Evolutionary conservation across 164 flowering plant species (phyloP).

Genomic region (Annona squamosa): DNA sequence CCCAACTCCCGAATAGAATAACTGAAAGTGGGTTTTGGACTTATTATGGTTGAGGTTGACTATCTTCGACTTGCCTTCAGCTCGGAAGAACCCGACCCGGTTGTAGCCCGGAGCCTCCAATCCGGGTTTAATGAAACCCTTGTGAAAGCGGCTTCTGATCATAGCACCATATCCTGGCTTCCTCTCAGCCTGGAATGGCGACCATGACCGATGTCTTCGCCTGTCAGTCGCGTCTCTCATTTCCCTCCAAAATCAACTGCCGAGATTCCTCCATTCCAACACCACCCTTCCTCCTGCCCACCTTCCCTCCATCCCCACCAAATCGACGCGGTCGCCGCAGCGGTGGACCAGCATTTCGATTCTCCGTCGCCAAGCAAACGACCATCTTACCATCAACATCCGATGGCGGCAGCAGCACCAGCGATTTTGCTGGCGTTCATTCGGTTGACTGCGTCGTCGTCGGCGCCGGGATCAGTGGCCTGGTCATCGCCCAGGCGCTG

Average conservation of each 20-base stretch:
- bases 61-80: too few species aligned
- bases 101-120: neutral
- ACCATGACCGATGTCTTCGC: slow-evolving; percentile 12
- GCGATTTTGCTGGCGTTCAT: neutral
- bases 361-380: slow-evolving; percentile 24
- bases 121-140: neutral
- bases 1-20: too few species aligned
- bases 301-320: neutral
- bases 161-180: neutral
- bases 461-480: slow-evolving; percentile 90
- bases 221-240: slow-evolving; percentile 1
- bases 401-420: slow-evolving; percentile 7
- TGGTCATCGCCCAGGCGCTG: slow-evolving; percentile 85
- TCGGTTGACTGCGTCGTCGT: slow-evolving; percentile 71
- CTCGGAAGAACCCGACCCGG: neutral
- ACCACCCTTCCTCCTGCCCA: neutral
- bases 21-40: too few species aligned
- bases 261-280: neutral
- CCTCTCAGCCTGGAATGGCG: slow-evolving; percentile 11
- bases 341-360: slow-evolving; percentile 7
- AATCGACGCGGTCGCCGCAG: neutral
- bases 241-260: slow-evolving; percentile 6
- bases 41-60: too few species aligned
- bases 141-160: neutral
- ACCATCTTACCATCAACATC: slow-evolving; percentile 17